phyloP scores from a whole-genome alignment of 805 yeast genomes.

The Metschnikowia kunwiensis region DNA sequence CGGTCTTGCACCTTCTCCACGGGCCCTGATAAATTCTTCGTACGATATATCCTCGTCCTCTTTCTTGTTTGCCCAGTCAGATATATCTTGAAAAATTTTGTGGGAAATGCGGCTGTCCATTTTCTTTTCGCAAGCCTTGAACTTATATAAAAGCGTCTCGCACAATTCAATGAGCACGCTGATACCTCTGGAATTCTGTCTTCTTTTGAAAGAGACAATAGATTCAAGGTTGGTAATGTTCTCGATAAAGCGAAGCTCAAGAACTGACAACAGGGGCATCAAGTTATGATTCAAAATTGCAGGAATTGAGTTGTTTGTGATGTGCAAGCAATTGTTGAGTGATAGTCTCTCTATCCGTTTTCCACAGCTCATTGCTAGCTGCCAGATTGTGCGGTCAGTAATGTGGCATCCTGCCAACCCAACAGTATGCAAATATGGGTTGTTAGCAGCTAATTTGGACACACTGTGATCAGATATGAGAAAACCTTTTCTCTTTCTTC shows the following conservation, averaged over 20 bases:
- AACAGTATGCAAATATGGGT: constrained; percentile 56
- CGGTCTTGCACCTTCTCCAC: neutral
- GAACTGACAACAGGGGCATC: constrained; percentile 52
- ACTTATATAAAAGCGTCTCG: constrained; percentile 57
- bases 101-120: constrained; percentile 57
- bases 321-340: constrained; percentile 62
- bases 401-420: constrained; percentile 89
- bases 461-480: constrained; percentile 70
- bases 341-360: constrained; percentile 60
- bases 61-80: constrained; percentile 55
- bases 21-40: constrained; percentile 7
- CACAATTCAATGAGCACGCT: constrained; percentile 75
- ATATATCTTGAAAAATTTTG: constrained; percentile 58
- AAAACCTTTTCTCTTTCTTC: constrained; percentile 69
- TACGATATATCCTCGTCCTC: constrained; percentile 40
- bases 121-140: constrained; percentile 57
- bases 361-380: constrained; percentile 56
- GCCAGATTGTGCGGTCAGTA: constrained; percentile 79
- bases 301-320: constrained; percentile 61
- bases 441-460: constrained; percentile 52
- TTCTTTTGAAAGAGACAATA: constrained; percentile 62
- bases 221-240: constrained; percentile 59
- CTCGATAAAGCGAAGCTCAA: constrained; percentile 68
- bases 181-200: constrained; percentile 44
- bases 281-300: constrained; percentile 37